Evolutionary conservation across 2,329 filamentous ascomycete species (phyloP).

Genomic region (Coniella vitis): DNA sequence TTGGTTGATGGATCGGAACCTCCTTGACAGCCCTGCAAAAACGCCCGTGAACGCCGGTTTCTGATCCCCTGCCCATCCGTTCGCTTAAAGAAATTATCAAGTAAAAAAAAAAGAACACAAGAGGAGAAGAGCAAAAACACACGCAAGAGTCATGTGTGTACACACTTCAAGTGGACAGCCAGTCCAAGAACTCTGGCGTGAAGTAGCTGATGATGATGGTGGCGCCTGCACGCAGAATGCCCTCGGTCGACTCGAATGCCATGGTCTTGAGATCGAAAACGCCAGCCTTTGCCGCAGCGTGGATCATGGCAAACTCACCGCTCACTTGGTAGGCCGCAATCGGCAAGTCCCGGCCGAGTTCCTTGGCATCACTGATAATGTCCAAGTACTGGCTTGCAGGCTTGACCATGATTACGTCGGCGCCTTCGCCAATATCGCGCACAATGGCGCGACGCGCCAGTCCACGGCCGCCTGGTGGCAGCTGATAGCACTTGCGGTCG

Average conservation of each 20-base stretch:
- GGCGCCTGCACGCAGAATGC: conserved; percentile 86
- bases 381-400: conserved; percentile 92
- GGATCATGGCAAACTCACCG: conserved; percentile 97
- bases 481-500: conserved; percentile 93
- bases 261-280: conserved; percentile 93
- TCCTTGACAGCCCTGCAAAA: too few relatives aligned
- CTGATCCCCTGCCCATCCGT: too few relatives aligned
- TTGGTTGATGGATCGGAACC: too few relatives aligned
- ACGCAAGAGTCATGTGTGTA: not conserved
- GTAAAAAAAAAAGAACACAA: not conserved
- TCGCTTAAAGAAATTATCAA: not conserved
- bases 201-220: conserved; percentile 94
- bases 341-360: conserved; percentile 83
- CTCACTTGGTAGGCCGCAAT: conserved; percentile 95
- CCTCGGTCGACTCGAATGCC: conserved; percentile 91
- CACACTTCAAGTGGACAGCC: conserved; percentile 45
- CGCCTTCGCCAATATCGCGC: conserved; percentile 86
- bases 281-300: conserved; percentile 88
- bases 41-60: too few relatives aligned
- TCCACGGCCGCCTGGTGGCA: conserved; percentile 85
- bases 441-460: conserved; percentile 85
- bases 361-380: conserved; percentile 96
- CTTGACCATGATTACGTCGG: conserved; percentile 99
- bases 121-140: not conserved
- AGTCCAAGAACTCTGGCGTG: conserved; percentile 70